Conservation (phyloP, 306 rosid genomes). For the Cicer pinnatifidum region DNA sequence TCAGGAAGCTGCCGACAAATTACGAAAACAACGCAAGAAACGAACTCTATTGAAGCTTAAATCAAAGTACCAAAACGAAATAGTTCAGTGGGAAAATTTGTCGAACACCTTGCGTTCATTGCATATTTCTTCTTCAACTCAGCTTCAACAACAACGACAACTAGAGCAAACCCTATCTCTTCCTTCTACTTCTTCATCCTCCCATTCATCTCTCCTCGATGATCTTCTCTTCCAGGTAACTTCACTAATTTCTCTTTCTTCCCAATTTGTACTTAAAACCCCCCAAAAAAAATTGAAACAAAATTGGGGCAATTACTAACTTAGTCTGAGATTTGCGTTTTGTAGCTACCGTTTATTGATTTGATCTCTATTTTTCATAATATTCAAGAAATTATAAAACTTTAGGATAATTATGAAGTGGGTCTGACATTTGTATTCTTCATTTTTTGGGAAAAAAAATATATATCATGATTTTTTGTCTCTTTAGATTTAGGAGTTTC, state of each 20-base stretch:
- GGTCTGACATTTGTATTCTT: slow-evolving; percentile 24
- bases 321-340: slow-evolving; percentile 25
- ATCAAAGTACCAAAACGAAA: slow-evolving; percentile 58
- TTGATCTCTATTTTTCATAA: background rate
- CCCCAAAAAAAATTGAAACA: background rate
- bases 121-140: slow-evolving; percentile 49
- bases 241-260: background rate
- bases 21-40: slow-evolving; percentile 61
- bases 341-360: background rate
- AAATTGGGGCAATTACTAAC: background rate
- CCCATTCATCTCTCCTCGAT: slow-evolving; percentile 47
- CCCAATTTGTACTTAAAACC: background rate
- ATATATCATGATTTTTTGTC: no score
- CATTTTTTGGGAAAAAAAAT: no score
- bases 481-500: background rate
- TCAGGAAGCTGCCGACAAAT: slow-evolving; percentile 34
- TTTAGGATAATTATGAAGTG: slow-evolving; percentile 5
- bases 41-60: slow-evolving; percentile 60
- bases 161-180: slow-evolving; percentile 29
- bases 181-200: slow-evolving; percentile 40
- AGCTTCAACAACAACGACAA: slow-evolving; percentile 40
- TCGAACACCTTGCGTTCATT: slow-evolving; percentile 57
- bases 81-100: slow-evolving; percentile 66
- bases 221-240: slow-evolving; percentile 71
- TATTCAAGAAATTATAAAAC: background rate